Evolutionary conservation across 2,329 filamentous ascomycete genomes (phyloP), one percentile per base, ranked within the genome.

Genomic region (Cercospora zeina): DNA sequence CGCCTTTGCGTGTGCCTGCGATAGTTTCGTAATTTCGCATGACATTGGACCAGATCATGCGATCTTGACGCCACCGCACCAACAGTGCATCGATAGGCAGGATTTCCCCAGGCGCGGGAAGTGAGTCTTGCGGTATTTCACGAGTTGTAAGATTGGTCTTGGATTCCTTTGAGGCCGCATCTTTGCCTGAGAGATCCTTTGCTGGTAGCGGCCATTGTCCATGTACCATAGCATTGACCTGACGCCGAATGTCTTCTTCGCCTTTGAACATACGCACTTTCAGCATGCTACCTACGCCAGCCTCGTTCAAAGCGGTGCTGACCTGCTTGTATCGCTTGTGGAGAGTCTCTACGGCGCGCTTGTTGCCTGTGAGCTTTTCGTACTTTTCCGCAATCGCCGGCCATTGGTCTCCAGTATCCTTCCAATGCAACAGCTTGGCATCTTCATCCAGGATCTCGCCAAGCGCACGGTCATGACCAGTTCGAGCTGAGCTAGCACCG

Each of bases 391-490:
- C 54, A 14, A 67, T 62, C 9, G 53, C 50, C 1, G 42, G 11
- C 59, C 63, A 68, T 8, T 24, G 34, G 14, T 64, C 54, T 24
- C 53, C 58, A 8, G 59, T 60, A 19, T 68, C 65, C 14, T 63
- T 36, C 67, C 62, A 66, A 3, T 58, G 36, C 1, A 63, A 10
- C 10, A 67, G 54, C 24, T 58, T 56, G 31, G 55, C 57, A 34
- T 68, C 65, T 27, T 67, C 54, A 7, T 49, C 53, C 8, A 24
- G 24, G 24, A 67, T 62, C 34, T 62, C 61, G 31, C 62, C 62
- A n/a, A 67, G 39, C 8, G 33, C 24, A 33, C 54, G 57, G 4
- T 14, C n/a, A 16, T 45, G 37, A 21, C 14, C 16, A 30, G 47
- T 9, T 16, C 27, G 36, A 33, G 31, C 19, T n/a, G 19, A 21